Conservation (phyloP, 2,329 filamentous ascomycete species). For the Domatiomyces globalis region DNA sequence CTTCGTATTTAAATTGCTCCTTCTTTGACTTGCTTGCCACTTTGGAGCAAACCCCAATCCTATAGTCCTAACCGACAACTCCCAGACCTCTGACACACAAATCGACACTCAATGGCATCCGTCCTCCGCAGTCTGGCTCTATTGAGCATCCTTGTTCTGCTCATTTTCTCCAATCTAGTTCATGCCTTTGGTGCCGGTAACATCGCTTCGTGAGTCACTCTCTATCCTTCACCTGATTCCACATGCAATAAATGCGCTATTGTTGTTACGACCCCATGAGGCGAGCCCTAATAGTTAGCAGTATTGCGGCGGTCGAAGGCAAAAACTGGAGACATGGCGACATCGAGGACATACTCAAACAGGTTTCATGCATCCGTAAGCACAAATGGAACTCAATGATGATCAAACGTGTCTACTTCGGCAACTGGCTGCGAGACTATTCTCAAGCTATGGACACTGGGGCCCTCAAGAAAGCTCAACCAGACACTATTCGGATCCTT, state of each 20-base stretch:
- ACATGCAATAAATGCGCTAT: background rate
- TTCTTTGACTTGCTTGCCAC: background rate
- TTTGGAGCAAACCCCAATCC: too few species aligned
- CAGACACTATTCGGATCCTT: constrained; percentile 62
- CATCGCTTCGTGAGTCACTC: constrained; percentile 11
- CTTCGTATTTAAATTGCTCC: background rate
- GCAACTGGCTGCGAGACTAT: constrained; percentile 74
- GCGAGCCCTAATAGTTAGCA: constrained; percentile 26
- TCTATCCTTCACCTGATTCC: background rate
- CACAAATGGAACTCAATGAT: constrained; percentile 76
- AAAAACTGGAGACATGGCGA: constrained; percentile 46
- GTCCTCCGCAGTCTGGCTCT: constrained; percentile 9
- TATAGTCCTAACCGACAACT: background rate
- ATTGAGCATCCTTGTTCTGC: constrained; percentile 23
- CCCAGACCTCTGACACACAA: background rate
- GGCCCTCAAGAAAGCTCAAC: constrained; percentile 63
- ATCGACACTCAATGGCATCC: constrained; percentile 11
- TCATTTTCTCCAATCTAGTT: constrained; percentile 26
- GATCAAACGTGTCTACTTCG: constrained; percentile 38
- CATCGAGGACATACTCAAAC: constrained; percentile 70
- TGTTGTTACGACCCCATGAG: constrained; percentile 18
- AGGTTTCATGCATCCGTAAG: constrained; percentile 59
- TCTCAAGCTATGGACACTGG: constrained; percentile 72
- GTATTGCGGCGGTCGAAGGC: constrained; percentile 37
- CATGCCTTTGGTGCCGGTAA: constrained; percentile 34